Evolutionary conservation across 2,329 filamentous ascomycete species (phyloP).

Genomic region (Aphanocladium album): DNA sequence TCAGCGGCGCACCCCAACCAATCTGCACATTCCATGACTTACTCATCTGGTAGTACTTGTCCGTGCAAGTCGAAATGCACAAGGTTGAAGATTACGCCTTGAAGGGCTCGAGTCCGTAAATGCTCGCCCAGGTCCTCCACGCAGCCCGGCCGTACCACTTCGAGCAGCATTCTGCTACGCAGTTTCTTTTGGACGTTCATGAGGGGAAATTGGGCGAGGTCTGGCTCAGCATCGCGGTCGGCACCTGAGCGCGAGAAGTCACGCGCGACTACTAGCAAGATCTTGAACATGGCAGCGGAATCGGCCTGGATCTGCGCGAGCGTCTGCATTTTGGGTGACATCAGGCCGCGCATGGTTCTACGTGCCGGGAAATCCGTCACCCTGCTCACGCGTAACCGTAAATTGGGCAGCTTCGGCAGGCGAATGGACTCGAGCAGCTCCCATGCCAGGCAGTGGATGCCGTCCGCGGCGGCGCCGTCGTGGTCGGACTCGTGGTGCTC

Average conservation of each 20-base stretch:
- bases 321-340: constrained; percentile 11
- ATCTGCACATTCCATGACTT: constrained; percentile 8
- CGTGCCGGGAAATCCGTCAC: constrained; percentile 20
- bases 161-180: constrained; percentile 21
- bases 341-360: constrained; percentile 6
- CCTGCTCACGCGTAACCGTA: constrained; percentile 22
- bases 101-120: constrained; percentile 17
- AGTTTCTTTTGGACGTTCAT: constrained; percentile 26
- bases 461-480: constrained; percentile 8
- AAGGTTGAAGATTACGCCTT: constrained; percentile 22
- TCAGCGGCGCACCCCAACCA: not conserved
- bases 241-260: constrained; percentile 22
- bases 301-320: constrained; percentile 20
- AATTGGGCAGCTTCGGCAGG: constrained; percentile 15
- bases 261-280: constrained; percentile 25
- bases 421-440: constrained; percentile 23
- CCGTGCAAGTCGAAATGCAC: constrained; percentile 27
- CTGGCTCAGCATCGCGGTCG: constrained; percentile 24
- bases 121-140: constrained; percentile 22
- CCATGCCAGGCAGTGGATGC: constrained; percentile 25
- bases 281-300: constrained; percentile 17
- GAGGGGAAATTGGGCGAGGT: constrained; percentile 25
- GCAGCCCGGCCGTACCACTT: constrained; percentile 23
- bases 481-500: constrained; percentile 20
- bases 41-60: constrained; percentile 22